phyloP scores from a whole-genome alignment of 768 basidiomycete species.

The Dendrothele bispora region DNA sequence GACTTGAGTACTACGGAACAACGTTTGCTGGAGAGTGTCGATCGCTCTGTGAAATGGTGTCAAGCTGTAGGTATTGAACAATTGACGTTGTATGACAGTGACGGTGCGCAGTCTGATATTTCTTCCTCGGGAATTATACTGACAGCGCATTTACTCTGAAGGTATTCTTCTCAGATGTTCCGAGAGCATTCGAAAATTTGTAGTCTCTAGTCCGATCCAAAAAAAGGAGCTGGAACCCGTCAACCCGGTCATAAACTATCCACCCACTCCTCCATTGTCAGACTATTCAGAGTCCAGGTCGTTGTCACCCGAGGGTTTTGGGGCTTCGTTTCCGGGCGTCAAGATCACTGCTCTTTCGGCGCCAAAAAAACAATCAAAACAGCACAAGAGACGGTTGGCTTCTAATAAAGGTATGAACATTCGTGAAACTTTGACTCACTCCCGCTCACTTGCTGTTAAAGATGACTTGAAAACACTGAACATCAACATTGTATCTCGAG shows the following conservation, averaged over 20 bases:
- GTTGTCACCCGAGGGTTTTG: constrained; percentile 46
- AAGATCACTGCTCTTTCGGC: constrained; percentile 5
- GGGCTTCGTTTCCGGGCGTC: neutral
- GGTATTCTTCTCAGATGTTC: constrained; percentile 41
- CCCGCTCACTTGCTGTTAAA: constrained; percentile 14
- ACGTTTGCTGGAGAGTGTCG: constrained; percentile 52
- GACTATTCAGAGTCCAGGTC: constrained; percentile 68
- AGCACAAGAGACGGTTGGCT: constrained; percentile 17
- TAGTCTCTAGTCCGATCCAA: constrained; percentile 16
- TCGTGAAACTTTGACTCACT: constrained; percentile 16
- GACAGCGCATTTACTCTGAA: constrained; percentile 16
- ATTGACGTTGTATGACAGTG: constrained; percentile 71
- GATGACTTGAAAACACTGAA: constrained; percentile 31
- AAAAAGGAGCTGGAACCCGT: constrained; percentile 20
- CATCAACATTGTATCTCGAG: constrained; percentile 56
- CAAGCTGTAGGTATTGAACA: constrained; percentile 56
- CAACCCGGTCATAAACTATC: constrained; percentile 53
- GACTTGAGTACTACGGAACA: constrained; percentile 35
- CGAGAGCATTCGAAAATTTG: constrained; percentile 41
- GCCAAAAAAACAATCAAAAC: constrained; percentile 24
- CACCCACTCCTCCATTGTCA: constrained; percentile 76
- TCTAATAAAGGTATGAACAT: constrained; percentile 2
- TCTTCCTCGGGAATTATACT: constrained; percentile 1
- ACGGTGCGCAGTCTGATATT: constrained; percentile 48
- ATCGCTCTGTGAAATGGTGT: constrained; percentile 61